Percentiles rank a stretch among this genome's conserved stretches.
phyloP scores from a whole-genome alignment of 106 monocot genomes.

The Dioscorea dumetorum region DNA sequence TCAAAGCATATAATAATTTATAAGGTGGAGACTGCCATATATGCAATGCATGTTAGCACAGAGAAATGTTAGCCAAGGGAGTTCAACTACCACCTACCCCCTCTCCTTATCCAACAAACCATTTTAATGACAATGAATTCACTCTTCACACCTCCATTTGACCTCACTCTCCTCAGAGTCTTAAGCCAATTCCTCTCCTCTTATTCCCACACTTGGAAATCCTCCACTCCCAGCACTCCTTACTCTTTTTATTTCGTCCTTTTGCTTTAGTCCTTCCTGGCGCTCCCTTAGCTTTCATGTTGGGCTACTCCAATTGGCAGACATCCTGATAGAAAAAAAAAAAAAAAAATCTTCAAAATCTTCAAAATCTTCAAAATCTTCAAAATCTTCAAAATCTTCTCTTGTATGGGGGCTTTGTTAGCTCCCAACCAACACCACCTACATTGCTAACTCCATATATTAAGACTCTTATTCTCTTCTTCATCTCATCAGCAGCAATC shows the following conservation, averaged over 20 bases:
- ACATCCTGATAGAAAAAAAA: not conserved
- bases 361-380: no score
- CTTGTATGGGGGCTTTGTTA: not conserved
- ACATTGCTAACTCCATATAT: no score
- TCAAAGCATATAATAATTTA: not conserved
- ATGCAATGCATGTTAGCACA: no score
- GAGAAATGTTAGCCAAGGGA: constrained; percentile 13
- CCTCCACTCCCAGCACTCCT: not conserved
- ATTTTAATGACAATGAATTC: constrained; percentile 71
- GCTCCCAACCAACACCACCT: no score
- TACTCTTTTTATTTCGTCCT: no score
- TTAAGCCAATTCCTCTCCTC: not conserved
- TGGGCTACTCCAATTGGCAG: not conserved
- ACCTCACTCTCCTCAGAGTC: not conserved
- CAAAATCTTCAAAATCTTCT: no score
- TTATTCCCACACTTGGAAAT: not conserved
- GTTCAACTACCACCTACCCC: constrained; percentile 78
- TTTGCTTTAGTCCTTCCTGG: not conserved
- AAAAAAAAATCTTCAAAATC: no score
- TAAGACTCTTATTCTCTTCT: no score
- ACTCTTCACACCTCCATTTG: not conserved
- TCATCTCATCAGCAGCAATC: no score
- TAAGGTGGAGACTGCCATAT: not conserved
- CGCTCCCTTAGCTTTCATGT: not conserved
- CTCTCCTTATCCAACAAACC: constrained; percentile 32